Percentiles rank a stretch among this genome's conserved stretches.
Conservation (phyloP, 441 rosid species). For the Arabidopsis hybrid region DNA sequence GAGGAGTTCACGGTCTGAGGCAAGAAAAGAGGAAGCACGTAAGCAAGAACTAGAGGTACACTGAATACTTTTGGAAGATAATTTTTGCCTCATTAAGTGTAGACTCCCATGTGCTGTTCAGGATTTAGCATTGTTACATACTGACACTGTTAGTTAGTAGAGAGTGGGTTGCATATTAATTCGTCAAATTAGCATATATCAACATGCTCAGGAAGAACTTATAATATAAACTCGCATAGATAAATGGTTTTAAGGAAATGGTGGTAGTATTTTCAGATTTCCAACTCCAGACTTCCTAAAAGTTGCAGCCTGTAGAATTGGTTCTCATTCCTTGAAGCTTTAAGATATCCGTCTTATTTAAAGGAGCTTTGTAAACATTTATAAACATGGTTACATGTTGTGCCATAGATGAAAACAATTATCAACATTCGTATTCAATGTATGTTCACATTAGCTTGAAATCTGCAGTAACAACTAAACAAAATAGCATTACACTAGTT, state of each 20-base stretch:
- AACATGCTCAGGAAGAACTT: not conserved
- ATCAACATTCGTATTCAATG: not conserved
- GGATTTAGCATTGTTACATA: not conserved
- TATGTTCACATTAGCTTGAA: not conserved
- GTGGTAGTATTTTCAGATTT: not conserved
- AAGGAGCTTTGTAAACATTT: constrained; percentile 14
- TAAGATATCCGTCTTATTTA: not conserved
- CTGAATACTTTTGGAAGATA: not conserved
- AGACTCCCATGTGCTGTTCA: constrained; percentile 1
- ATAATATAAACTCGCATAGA: not conserved
- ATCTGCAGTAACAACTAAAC: not conserved
- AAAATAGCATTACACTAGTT: constrained; percentile 11
- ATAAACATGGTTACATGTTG: not conserved
- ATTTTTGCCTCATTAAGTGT: not conserved
- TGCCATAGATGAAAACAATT: constrained; percentile 2
- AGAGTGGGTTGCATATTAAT: not conserved
- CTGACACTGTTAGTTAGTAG: constrained; percentile 23
- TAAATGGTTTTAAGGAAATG: not conserved
- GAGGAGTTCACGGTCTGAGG: constrained; percentile 90
- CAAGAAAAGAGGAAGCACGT: constrained; percentile 86
- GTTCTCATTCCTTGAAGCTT: not conserved
- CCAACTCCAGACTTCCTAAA: not conserved
- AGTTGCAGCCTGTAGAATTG: not conserved
- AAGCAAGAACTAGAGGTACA: constrained; percentile 77
- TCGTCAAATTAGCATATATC: constrained; percentile 7